Base-by-base conservation (phyloP, 2,329 filamentous ascomycete genomes). In the Beauveria caledonica region DNA sequence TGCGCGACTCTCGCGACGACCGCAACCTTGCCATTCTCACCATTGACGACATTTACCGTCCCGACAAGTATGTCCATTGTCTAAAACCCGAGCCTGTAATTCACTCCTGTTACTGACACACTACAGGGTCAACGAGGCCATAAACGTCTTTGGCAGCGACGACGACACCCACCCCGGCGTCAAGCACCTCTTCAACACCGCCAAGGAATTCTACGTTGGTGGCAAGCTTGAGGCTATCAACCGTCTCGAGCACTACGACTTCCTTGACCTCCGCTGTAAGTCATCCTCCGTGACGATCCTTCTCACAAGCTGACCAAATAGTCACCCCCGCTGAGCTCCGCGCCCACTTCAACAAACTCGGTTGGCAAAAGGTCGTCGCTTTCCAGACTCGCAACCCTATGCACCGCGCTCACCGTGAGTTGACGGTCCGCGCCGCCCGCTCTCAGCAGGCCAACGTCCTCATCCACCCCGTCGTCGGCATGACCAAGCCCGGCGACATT, bases 351-450 rank as follows among this genome's bases (percentile, higher is more conserved):
- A 94, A 97, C 83, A 99, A 99, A 85, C 91, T 99, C 69, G 94
- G 94, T 78, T 99, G 94, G 94, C 87, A 89, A 76, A 88, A 88
- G 76, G 93, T 99, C 68, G 94, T 99, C 65, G 94, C 94, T 72
- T 99, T 99, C 88, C 94, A 99, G 84, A 99, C 94, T 66, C 83
- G 92, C 75, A 99, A 99, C 80, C 94, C 94, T 68, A 99, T 99
- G 94, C 94, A 99, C 82, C 89, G 94, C 71, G 94, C 94, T 74
- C 94, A 99, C 79, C 86, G 94, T 78, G 94, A 99, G 80, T 81
- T 99, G 76, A 99, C 94, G 62, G 94, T 99, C 71, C 92, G 94
- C 71, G 94, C 94, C 67, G 94, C 94, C 66, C 93, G 94, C 70
- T 89, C 89, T 61, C 90, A 95, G 77, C 92, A 97, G 76, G 94